phyloP scores from a whole-genome alignment of 345 rosid species.

The Camelina hispida region DNA sequence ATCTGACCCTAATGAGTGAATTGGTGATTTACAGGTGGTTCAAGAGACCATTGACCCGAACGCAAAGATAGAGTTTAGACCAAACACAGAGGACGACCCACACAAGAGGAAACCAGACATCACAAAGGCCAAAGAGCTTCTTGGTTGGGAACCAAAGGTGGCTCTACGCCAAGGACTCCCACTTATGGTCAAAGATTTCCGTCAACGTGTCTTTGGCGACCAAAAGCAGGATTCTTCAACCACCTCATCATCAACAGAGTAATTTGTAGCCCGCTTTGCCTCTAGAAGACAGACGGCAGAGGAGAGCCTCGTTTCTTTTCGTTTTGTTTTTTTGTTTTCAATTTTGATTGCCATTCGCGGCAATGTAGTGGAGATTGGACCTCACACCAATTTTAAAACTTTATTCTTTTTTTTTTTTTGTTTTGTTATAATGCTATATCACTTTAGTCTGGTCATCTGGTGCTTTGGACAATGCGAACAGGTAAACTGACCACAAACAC shows the following conservation, averaged over 20 bases:
- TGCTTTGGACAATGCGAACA: background rate
- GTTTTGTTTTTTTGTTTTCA: background rate
- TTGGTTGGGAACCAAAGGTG: conserved; percentile 95
- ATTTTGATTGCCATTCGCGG: conserved; percentile 8
- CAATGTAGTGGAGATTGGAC: conserved; percentile 29
- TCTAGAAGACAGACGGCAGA: background rate
- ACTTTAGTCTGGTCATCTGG: background rate
- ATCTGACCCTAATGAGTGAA: conserved; percentile 3
- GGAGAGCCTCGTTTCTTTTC: conserved; percentile 25
- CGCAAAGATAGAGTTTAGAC: conserved; percentile 91
- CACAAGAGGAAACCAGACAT: conserved; percentile 99
- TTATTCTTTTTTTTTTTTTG: background rate
- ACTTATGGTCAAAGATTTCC: conserved; percentile 89
- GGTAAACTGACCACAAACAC: conserved; percentile 6
- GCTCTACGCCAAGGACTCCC: conserved; percentile 91
- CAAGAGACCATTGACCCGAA: conserved; percentile 95
- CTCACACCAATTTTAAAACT: conserved; percentile 30
- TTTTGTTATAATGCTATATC: conserved; percentile 15
- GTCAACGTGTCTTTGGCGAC: conserved; percentile 92
- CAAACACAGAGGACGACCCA: conserved; percentile 97
- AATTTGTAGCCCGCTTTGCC: background rate
- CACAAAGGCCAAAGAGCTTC: conserved; percentile 80
- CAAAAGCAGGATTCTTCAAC: conserved; percentile 64
- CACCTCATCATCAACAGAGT: conserved; percentile 46
- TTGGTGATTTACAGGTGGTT: conserved; percentile 64